phyloP scores from a whole-genome alignment of 2,329 filamentous ascomycete species.

The Aspergillus proliferans region DNA sequence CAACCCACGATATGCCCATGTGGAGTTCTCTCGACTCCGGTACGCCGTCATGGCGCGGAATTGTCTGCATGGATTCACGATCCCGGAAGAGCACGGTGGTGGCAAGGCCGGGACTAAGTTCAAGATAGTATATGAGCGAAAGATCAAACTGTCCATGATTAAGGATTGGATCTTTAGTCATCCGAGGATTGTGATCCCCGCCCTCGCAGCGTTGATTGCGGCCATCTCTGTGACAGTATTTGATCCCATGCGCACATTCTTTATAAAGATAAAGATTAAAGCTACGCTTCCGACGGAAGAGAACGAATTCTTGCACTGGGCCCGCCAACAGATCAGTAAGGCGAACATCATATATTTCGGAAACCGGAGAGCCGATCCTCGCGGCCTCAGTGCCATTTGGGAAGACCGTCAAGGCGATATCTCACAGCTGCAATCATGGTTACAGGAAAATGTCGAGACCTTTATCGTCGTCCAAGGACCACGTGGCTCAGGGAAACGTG shows the following conservation, averaged over 20 bases:
- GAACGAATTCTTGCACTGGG: constrained; percentile 70
- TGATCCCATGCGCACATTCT: constrained; percentile 89
- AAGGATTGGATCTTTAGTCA: constrained; percentile 84
- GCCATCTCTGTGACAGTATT: constrained; percentile 82
- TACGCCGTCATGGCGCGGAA: constrained; percentile 85
- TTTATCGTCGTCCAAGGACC: constrained; percentile 93
- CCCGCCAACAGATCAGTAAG: constrained; percentile 57
- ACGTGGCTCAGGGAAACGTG: constrained; percentile 81
- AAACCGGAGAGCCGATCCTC: constrained; percentile 52
- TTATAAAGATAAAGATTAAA: constrained; percentile 82
- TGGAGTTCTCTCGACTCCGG: constrained; percentile 68
- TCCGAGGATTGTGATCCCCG: constrained; percentile 79
- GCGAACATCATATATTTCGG: constrained; percentile 42
- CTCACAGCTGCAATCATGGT: constrained; percentile 73
- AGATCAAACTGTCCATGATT: constrained; percentile 68
- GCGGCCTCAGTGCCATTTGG: constrained; percentile 75
- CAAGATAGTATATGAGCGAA: constrained; percentile 76
- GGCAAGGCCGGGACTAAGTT: constrained; percentile 70
- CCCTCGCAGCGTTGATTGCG: constrained; percentile 72
- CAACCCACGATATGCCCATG: constrained; percentile 68
- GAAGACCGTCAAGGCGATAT: constrained; percentile 79
- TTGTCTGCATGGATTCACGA: constrained; percentile 78
- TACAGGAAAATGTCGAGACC: constrained; percentile 81
- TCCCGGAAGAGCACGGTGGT: constrained; percentile 63
- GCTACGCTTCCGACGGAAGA: constrained; percentile 67